Conservation (phyloP, 306 rosid species). For the barrel medic (Medicago truncatula) region DNA sequence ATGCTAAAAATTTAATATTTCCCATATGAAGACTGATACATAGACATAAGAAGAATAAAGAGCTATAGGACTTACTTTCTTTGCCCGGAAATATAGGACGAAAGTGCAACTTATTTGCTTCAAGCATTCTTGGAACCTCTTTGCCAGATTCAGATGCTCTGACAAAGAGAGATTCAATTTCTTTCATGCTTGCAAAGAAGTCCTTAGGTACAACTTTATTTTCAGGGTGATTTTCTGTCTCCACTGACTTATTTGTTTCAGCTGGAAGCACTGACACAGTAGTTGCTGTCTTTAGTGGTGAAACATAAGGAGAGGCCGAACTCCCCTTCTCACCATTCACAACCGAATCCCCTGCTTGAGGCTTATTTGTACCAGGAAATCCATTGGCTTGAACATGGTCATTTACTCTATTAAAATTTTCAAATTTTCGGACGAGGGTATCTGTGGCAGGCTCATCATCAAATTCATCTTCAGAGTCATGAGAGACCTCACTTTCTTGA, state of each 20-base stretch:
- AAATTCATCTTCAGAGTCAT: conserved; percentile 80
- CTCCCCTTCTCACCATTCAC: conserved; percentile 56
- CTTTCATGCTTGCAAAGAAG: conserved; percentile 76
- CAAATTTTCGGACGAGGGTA: conserved; percentile 70
- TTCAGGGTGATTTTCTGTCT: conserved; percentile 59
- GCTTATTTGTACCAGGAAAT: conserved; percentile 49
- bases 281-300: conserved; percentile 50
- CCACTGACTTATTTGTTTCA: conserved; percentile 47
- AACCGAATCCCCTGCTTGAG: conserved; percentile 50
- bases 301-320: conserved; percentile 59
- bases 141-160: conserved; percentile 81
- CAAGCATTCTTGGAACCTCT: conserved; percentile 96
- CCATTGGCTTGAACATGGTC: conserved; percentile 56
- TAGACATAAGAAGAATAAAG: conserved; percentile 26
- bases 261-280: conserved; percentile 43
- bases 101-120: conserved; percentile 83
- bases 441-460: conserved; percentile 73
- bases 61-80: conserved; percentile 66
- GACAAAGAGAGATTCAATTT: conserved; percentile 67
- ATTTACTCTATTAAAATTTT: conserved; percentile 71
- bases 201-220: conserved; percentile 72
- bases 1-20: conserved; percentile 8
- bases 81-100: conserved; percentile 69
- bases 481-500: conserved; percentile 63
- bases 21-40: conserved; percentile 29